phyloP scores from a whole-genome alignment of 768 basidiomycete genomes.

The Mycena alexandri region DNA sequence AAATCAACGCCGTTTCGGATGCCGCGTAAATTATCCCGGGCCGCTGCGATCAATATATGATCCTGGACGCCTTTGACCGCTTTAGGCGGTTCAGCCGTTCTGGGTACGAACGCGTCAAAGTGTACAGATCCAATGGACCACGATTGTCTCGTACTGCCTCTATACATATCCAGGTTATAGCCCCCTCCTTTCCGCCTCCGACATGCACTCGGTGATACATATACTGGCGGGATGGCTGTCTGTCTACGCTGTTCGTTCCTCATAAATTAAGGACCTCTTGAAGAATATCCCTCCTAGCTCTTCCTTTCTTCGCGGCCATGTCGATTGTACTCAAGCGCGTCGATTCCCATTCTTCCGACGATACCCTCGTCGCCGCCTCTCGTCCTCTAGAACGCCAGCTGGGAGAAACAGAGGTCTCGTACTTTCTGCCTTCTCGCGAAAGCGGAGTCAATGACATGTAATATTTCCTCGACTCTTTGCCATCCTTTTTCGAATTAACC shows the following conservation, averaged over 20 bases:
- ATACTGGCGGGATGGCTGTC: too few species aligned
- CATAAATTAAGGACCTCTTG: too few species aligned
- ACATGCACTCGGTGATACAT: too few species aligned
- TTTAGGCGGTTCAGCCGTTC: neutral
- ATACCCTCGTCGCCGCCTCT: constrained; percentile 25
- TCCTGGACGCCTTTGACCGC: constrained; percentile 1
- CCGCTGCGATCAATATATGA: too few species aligned
- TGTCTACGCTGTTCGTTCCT: too few species aligned
- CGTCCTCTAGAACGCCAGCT: constrained; percentile 62
- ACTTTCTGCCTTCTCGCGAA: constrained; percentile 83
- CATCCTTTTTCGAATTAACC: constrained; percentile 11
- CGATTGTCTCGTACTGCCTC: constrained; percentile 9
- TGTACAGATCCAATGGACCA: neutral
- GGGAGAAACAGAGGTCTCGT: constrained; percentile 83
- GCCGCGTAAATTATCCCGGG: too few species aligned
- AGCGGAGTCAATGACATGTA: constrained; percentile 91
- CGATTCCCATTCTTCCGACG: constrained; percentile 31
- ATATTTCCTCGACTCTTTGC: constrained; percentile 39
- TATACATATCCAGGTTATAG: constrained; percentile 23
- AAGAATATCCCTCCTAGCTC: neutral
- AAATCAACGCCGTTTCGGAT: too few species aligned
- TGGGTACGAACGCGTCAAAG: neutral
- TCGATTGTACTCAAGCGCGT: constrained; percentile 25
- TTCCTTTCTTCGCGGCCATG: constrained; percentile 10
- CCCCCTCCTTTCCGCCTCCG: neutral